A percentile compares a stretch with the other conserved stretches of the same genome.
These are phyloP conservation scores for Lasiodiplodia citricola DNA, from an alignment of 2,329 filamentous ascomycete species.

Conservation along the genomic window DNA sequence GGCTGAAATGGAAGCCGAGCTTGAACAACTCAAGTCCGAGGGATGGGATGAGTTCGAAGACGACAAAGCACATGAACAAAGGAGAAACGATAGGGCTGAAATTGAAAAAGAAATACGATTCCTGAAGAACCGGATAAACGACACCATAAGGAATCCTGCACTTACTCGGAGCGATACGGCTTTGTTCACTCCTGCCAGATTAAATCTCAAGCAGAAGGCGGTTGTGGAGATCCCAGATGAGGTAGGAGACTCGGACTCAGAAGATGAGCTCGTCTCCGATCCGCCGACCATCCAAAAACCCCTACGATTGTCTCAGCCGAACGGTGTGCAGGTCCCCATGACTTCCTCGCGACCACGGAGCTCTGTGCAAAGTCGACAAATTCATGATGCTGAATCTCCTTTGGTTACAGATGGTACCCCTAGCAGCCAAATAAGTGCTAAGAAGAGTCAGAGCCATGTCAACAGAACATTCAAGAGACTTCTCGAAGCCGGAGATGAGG, in stretches of 20 bases:
- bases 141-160: constrained; percentile 28
- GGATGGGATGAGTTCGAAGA: constrained; percentile 31
- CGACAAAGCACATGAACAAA: constrained; percentile 33
- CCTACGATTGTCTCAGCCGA: constrained; percentile 25
- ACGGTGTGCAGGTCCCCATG: constrained; percentile 41
- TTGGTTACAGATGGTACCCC: background rate
- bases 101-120: background rate
- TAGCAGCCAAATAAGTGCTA: background rate
- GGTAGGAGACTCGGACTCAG: constrained; percentile 30
- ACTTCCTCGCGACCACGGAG: constrained; percentile 44
- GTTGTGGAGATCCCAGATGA: constrained; percentile 34
- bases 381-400: background rate
- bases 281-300: constrained; percentile 29
- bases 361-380: background rate
- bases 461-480: constrained; percentile 9
- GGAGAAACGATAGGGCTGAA: constrained; percentile 33
- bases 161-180: constrained; percentile 29
- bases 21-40: constrained; percentile 25
- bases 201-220: constrained; percentile 20
- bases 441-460: background rate
- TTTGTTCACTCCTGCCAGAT: constrained; percentile 37
- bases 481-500: constrained; percentile 25
- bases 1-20: constrained; percentile 25
- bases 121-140: constrained; percentile 22
- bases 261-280: constrained; percentile 39